Conservation (phyloP, 345 rosid species). For the Eucalyptus shirleyi region DNA sequence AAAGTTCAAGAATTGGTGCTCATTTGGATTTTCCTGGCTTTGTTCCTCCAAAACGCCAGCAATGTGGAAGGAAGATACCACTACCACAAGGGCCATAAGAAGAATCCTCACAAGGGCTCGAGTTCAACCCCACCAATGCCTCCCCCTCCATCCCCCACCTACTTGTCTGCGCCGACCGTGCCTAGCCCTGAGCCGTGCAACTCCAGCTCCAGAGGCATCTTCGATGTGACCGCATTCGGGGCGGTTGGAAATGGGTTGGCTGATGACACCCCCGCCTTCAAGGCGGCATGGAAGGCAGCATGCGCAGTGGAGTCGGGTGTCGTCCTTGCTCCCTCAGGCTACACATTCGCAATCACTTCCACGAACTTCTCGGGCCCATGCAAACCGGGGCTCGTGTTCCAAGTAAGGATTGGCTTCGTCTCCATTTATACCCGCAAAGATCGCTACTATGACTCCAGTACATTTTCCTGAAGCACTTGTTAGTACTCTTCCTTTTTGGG, state of each 20-base stretch:
- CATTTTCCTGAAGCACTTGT: not conserved
- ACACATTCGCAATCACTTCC: conserved; percentile 62
- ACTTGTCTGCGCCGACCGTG: conserved; percentile 49
- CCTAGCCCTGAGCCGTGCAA: conserved; percentile 37
- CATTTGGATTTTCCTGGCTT: not conserved
- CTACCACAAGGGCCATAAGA: conserved; percentile 39
- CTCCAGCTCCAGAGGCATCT: conserved; percentile 18
- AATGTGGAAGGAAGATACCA: conserved; percentile 50
- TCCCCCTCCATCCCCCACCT: conserved; percentile 3
- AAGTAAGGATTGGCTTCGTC: conserved; percentile 20
- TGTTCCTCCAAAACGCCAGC: conserved; percentile 11
- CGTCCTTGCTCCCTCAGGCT: conserved; percentile 54
- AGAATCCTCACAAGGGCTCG: not conserved
- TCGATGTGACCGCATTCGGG: conserved; percentile 61
- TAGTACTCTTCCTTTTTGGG: not conserved
- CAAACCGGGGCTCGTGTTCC: conserved; percentile 63
- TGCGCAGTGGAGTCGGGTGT: conserved; percentile 61
- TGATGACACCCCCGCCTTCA: conserved; percentile 71
- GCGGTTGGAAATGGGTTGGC: conserved; percentile 76
- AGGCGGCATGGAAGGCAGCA: conserved; percentile 81
- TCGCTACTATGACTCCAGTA: not conserved
- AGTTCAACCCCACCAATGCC: conserved; percentile 2
- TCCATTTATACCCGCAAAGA: not conserved
- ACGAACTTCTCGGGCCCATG: conserved; percentile 91
- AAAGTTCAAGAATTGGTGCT: not conserved